Evolutionary conservation across 2,329 filamentous ascomycete species (phyloP), one percentile per base, ranked within the genome.

Genomic region (Clonostachys solani): DNA sequence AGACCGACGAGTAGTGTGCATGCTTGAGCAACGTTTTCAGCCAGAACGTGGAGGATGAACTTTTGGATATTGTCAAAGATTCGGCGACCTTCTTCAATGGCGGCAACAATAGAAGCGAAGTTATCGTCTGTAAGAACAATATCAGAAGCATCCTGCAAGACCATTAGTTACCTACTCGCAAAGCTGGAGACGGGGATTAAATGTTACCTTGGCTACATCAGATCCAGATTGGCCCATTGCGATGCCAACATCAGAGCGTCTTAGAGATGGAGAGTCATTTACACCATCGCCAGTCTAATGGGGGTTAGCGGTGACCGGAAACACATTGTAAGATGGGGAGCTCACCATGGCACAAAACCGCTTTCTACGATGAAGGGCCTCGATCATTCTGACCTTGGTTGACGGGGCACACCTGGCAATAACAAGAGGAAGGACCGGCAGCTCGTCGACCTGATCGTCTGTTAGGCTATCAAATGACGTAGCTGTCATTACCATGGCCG

Each of bases 51-150:
- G 5, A 89, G 73, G 16, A 89, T 80, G 57, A 88, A 89, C 56
- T 87, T 87, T 55, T 89, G 83, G 54, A 89, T 87, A 60, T 88
- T 89, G 60, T 88, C 84, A 58, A 87, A 88, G 60, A 87, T 85
- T 19, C 83, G 74, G 33, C 85, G 78, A 23, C 86, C 85, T 64
- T 88, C 84, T 60, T 87, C 82, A 17, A 89, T 83, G 5, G 84
- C 84, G 47, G 82, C 81, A 41, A 88, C 75, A 48, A 89, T 89
- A 6, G 78, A 83, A 4, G 84, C 83, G 54, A 89, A 89, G 65
- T 89, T 88, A 60, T 89, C 86, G 59, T 89, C 83, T 1, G 83
- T 84, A 6, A 89, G 67, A 12, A 87, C 80, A 48, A 88, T 82
- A 54, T 87, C 84, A 0, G 83, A 85, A 0, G 78, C 78, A 38